These are phyloP conservation scores for Pseudovirgaria hyperparasitica DNA, from an alignment of 2,329 filamentous ascomycete genomes.

Conservation along the genomic window DNA sequence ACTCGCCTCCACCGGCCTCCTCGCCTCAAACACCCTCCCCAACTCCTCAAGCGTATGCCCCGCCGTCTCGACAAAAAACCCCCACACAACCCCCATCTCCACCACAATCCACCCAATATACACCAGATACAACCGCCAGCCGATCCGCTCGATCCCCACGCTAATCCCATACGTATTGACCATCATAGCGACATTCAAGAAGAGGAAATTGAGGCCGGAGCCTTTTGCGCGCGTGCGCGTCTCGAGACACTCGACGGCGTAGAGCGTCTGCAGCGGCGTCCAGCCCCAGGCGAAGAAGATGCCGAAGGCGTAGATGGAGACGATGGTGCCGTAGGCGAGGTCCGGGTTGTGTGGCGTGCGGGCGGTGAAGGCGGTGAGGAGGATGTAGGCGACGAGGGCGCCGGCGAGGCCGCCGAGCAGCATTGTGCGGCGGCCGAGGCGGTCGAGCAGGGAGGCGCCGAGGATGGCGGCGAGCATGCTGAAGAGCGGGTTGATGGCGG, in stretches of 20 bases:
- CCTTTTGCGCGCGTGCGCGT: conserved; percentile 27
- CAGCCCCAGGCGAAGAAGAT: conserved; percentile 28
- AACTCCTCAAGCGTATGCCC: conserved; percentile 21
- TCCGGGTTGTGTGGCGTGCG: conserved; percentile 11
- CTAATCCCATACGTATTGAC: conserved; percentile 21
- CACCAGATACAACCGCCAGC: conserved; percentile 19
- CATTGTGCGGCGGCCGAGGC: conserved; percentile 21
- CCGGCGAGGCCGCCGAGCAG: conserved; percentile 23
- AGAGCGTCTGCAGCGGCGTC: conserved; percentile 27
- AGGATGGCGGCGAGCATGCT: conserved; percentile 24
- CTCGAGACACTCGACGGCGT: conserved; percentile 25
- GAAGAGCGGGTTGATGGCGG: conserved; percentile 29
- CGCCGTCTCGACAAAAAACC: conserved; percentile 21
- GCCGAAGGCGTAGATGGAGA: conserved; percentile 28
- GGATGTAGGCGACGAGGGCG: conserved; percentile 19
- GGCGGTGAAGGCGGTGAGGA: conserved; percentile 25
- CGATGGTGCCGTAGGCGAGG: conserved; percentile 24
- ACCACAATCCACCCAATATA: conserved; percentile 20
- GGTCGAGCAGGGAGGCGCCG: conserved; percentile 22
- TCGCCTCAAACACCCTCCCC: conserved; percentile 18
- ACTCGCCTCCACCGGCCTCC: conserved; percentile 14
- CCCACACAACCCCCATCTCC: conserved; percentile 16
- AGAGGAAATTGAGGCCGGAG: conserved; percentile 19
- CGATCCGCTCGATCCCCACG: conserved; percentile 18
- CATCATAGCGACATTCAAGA: conserved; percentile 20